A percentile compares a stretch with the other conserved stretches of the same genome.
phyloP scores from a whole-genome alignment of 1,284 basidiomycete genomes.

The Leucoagaricus sp. region DNA sequence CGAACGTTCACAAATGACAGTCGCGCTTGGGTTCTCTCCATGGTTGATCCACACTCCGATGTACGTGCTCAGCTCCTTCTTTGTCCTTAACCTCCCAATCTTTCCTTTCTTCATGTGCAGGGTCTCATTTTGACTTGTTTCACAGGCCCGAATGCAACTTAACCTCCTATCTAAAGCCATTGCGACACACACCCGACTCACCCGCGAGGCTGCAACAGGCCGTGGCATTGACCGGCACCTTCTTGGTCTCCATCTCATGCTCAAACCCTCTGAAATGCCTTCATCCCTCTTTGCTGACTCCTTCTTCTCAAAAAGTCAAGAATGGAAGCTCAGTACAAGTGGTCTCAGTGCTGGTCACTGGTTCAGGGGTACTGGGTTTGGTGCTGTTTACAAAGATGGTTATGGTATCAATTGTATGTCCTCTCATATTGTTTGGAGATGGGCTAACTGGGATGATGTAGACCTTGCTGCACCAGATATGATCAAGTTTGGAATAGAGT shows the following conservation, averaged over 20 bases:
- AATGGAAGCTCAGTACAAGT: conserved; percentile 93
- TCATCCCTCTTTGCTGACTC: conserved; percentile 72
- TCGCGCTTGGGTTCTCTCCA: conserved; percentile 78
- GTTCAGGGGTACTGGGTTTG: conserved; percentile 93
- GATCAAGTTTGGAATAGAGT: conserved; percentile 96
- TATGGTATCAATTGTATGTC: conserved; percentile 91
- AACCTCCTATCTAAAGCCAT: conserved; percentile 70
- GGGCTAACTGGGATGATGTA: conserved; percentile 30
- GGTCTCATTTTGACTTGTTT: neutral
- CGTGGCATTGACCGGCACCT: conserved; percentile 92
- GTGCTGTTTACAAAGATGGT: conserved; percentile 78
- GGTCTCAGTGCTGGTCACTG: conserved; percentile 85
- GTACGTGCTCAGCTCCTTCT: conserved; percentile 37
- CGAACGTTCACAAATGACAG: conserved; percentile 80
- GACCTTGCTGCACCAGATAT: conserved; percentile 82
- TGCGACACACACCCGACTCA: conserved; percentile 73
- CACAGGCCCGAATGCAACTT: conserved; percentile 47
- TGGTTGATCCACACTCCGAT: conserved; percentile 56
- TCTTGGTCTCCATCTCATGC: conserved; percentile 79
- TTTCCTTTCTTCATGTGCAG: neutral
- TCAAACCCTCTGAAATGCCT: conserved; percentile 38
- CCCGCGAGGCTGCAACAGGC: conserved; percentile 81
- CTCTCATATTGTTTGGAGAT: conserved; percentile 12
- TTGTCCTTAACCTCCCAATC: neutral
- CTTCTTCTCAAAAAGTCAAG: conserved; percentile 75